These are phyloP conservation scores for Amanita phalloides DNA, from an alignment of 768 basidiomycete genomes.

Conservation along the genomic window DNA sequence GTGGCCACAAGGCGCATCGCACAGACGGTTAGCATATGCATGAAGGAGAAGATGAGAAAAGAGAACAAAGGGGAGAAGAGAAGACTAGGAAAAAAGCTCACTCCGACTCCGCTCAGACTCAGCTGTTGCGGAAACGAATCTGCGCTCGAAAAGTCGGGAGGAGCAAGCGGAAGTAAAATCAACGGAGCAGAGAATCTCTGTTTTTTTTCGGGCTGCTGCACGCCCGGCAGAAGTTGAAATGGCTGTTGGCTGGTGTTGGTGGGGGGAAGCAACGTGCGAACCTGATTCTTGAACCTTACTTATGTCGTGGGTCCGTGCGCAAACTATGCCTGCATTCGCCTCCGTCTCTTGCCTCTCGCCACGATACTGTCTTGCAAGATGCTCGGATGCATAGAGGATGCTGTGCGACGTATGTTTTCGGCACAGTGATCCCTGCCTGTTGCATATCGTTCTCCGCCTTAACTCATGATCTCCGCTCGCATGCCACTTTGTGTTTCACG, in stretches of 20 bases:
- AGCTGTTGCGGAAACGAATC: constrained; percentile 7
- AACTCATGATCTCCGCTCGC: constrained; percentile 6
- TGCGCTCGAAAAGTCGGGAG: constrained; percentile 2
- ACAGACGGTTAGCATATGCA: constrained; percentile 6
- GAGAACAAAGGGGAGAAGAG: not conserved
- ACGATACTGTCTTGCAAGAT: not conserved
- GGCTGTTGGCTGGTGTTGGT: constrained; percentile 5
- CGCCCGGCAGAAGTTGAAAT: constrained; percentile 5
- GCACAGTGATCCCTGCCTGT: not conserved
- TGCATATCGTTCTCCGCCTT: constrained; percentile 1
- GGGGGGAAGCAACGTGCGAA: constrained; percentile 14
- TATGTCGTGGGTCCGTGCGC: constrained; percentile 5
- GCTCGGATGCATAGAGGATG: not conserved
- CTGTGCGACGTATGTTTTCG: constrained; percentile 1
- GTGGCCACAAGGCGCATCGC: not conserved
- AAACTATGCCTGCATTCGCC: not conserved
- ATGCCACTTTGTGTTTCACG: not conserved
- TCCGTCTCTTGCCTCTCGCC: not conserved
- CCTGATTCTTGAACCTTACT: constrained; percentile 10
- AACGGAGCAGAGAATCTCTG: not conserved
- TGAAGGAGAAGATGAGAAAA: constrained; percentile 6
- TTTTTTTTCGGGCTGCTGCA: not conserved
- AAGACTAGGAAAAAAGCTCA: constrained; percentile 27
- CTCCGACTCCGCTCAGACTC: constrained; percentile 32
- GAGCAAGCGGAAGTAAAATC: not conserved